Evolutionary conservation across 345 rosid genomes (phyloP).

Genomic region (Eutrema yunnanense): DNA sequence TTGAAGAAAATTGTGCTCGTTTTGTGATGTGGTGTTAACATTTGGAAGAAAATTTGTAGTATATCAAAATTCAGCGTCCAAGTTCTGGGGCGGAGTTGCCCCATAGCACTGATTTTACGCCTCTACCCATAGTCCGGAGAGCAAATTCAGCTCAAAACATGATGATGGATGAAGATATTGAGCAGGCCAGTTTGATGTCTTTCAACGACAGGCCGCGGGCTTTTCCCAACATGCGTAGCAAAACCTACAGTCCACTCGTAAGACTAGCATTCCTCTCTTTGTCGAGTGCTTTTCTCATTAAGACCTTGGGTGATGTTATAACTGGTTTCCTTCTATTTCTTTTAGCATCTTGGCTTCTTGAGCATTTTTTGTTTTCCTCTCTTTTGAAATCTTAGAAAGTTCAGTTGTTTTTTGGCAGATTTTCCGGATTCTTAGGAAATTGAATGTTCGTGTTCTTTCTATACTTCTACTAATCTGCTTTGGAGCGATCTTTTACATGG

Average conservation of each 20-base stretch:
- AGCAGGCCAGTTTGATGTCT: constrained; percentile 67
- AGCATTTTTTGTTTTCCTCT: neutral
- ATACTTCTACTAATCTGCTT: constrained; percentile 61
- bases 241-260: constrained; percentile 73
- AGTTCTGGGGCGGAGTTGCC: constrained; percentile 40
- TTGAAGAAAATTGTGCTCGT: constrained; percentile 6
- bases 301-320: neutral
- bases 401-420: constrained; percentile 44
- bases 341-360: neutral
- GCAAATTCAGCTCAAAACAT: constrained; percentile 53
- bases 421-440: constrained; percentile 68
- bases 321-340: neutral
- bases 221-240: constrained; percentile 85
- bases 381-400: neutral
- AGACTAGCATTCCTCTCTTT: neutral
- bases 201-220: constrained; percentile 76
- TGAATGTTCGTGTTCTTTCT: constrained; percentile 74
- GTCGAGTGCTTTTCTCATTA: neutral
- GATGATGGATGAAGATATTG: constrained; percentile 87
- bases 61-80: constrained; percentile 32
- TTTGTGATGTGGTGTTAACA: neutral
- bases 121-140: constrained; percentile 34
- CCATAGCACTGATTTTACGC: constrained; percentile 25
- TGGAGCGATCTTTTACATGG: constrained; percentile 72
- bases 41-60: constrained; percentile 3